These are phyloP conservation scores for Calonectria henricotiae DNA, from an alignment of 2,329 filamentous ascomycete genomes.

Conservation along the genomic window DNA sequence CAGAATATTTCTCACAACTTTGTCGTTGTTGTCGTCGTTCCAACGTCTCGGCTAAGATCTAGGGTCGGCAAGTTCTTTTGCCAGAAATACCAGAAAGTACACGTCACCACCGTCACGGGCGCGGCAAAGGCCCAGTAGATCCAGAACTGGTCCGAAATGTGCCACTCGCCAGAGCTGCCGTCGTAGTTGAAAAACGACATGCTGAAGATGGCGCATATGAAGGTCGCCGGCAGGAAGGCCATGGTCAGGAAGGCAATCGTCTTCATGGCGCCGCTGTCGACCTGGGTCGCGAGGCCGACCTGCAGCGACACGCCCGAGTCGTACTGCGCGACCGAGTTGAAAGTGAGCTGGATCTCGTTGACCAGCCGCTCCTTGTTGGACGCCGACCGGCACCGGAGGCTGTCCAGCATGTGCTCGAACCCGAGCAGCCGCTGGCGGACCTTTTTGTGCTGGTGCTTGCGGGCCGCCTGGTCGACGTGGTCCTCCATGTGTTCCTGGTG, in stretches of 20 bases:
- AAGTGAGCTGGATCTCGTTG: conserved; percentile 71
- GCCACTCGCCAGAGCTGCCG: conserved; percentile 49
- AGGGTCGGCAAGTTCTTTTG: conserved; percentile 6
- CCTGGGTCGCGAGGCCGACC: conserved; percentile 60
- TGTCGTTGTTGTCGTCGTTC: background rate
- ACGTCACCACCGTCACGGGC: conserved; percentile 51
- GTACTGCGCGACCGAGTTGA: conserved; percentile 63
- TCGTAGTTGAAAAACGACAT: conserved; percentile 62
- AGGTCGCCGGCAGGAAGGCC: conserved; percentile 68
- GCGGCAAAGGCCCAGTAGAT: conserved; percentile 57
- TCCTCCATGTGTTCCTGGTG: conserved; percentile 50
- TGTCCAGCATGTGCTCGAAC: conserved; percentile 55
- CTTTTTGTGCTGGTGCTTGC: conserved; percentile 25
- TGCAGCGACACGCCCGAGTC: conserved; percentile 59
- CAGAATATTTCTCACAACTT: too few relatives aligned
- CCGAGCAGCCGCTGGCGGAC: conserved; percentile 56
- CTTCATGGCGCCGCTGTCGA: conserved; percentile 69
- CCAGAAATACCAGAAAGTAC: conserved; percentile 45
- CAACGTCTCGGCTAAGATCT: background rate
- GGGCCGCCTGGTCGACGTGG: conserved; percentile 7
- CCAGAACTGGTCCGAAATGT: conserved; percentile 57
- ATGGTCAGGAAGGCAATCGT: conserved; percentile 67
- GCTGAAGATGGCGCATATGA: conserved; percentile 66
- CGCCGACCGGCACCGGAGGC: conserved; percentile 57
- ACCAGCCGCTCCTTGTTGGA: conserved; percentile 65